phyloP scores from a whole-genome alignment of 768 basidiomycete species.

The Amanita rubescens region DNA sequence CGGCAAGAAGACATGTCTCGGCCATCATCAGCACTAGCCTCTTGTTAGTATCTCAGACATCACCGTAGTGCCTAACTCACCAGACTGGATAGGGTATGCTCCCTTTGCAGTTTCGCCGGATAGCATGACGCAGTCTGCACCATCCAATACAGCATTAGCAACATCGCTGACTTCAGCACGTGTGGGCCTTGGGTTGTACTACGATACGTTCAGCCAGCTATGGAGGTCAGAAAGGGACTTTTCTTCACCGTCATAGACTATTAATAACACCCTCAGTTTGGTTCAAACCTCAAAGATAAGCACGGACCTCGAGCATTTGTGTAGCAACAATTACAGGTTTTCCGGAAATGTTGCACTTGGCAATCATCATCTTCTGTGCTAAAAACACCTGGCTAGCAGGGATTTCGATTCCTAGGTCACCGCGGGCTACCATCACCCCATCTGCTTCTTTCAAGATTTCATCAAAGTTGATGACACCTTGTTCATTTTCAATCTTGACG shows the following conservation, averaged over 20 bases:
- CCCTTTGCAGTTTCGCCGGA: constrained; percentile 99
- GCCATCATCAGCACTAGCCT: constrained; percentile 88
- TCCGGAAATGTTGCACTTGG: constrained; percentile 96
- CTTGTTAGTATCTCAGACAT: constrained; percentile 29
- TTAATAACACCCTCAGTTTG: constrained; percentile 11
- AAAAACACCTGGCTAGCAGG: constrained; percentile 99
- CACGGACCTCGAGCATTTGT: constrained; percentile 91
- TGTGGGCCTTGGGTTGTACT: constrained; percentile 98
- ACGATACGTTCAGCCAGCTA: constrained; percentile 9
- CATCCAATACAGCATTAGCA: constrained; percentile 98
- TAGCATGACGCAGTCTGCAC: constrained; percentile 99
- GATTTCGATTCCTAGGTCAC: constrained; percentile 98
- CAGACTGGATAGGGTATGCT: constrained; percentile 90
- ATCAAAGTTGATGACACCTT: constrained; percentile 98
- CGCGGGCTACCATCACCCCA: constrained; percentile 99
- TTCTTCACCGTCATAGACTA: constrained; percentile 85
- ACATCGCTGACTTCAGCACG: constrained; percentile 99
- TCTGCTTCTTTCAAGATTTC: constrained; percentile 93
- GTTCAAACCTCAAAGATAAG: background rate
- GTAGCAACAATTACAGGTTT: constrained; percentile 99
- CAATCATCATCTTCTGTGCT: constrained; percentile 99
- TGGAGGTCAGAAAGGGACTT: background rate
- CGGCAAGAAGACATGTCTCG: constrained; percentile 95
- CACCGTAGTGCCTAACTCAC: constrained; percentile 31
- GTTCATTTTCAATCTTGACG: constrained; percentile 99